Conservation (phyloP, 2,329 filamentous ascomycete species). For the Diaporthe sp. region DNA sequence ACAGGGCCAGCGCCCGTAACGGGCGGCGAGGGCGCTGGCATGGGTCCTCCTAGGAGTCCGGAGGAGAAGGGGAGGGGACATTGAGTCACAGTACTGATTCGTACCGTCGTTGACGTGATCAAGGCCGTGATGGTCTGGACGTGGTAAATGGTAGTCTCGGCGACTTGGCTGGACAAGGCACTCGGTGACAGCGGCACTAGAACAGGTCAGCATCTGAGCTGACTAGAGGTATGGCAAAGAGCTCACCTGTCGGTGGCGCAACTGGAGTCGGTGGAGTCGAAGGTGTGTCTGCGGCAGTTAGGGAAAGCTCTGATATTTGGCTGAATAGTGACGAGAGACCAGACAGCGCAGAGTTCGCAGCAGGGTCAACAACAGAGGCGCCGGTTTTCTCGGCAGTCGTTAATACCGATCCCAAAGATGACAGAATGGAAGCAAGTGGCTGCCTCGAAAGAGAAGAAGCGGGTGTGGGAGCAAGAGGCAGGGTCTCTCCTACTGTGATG, state of each 20-base stretch:
- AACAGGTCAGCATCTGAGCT: conserved; percentile 8
- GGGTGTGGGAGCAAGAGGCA: conserved; percentile 3
- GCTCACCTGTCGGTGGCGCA: conserved; percentile 32
- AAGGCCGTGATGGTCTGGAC: conserved; percentile 41
- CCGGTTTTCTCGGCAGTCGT: background rate
- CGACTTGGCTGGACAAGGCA: conserved; percentile 11
- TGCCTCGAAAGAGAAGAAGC: background rate
- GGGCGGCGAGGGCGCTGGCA: background rate
- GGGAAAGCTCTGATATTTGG: conserved; percentile 39
- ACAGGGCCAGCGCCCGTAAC: background rate
- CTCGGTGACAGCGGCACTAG: background rate
- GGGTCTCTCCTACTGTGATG: conserved; percentile 28
- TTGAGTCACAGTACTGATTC: conserved; percentile 32
- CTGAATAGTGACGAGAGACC: conserved; percentile 39
- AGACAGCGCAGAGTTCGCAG: conserved; percentile 34
- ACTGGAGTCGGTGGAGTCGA: background rate
- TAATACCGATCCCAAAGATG: conserved; percentile 38
- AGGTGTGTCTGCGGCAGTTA: conserved; percentile 15
- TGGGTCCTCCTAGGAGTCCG: background rate
- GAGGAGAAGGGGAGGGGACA: conserved; percentile 23
- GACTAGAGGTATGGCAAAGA: too few relatives aligned
- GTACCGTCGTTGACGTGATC: conserved; percentile 36
- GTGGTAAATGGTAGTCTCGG: conserved; percentile 40
- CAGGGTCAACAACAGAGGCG: conserved; percentile 14
- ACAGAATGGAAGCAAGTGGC: conserved; percentile 37